Conservation (phyloP, 2,329 filamentous ascomycete genomes). For the Colletotrichum horii region DNA sequence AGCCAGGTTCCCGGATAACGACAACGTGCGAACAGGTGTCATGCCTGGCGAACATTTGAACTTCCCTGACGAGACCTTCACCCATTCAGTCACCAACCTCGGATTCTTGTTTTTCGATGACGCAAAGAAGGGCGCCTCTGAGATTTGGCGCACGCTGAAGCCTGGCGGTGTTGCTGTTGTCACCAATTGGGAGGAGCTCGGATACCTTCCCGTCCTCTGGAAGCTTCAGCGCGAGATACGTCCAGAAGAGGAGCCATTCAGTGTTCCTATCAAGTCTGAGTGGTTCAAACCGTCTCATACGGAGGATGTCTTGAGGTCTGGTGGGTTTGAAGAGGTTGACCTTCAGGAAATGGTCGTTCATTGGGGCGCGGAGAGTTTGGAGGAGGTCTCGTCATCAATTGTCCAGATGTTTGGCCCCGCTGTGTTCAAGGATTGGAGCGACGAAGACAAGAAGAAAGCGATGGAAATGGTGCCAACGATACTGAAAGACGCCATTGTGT, state of each 20-base stretch:
- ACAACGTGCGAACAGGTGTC: constrained; percentile 9
- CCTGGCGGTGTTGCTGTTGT: constrained; percentile 40
- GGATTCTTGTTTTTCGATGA: constrained; percentile 40
- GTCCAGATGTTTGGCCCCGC: background rate
- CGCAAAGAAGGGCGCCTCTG: constrained; percentile 34
- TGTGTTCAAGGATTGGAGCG: background rate
- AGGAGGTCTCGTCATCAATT: background rate
- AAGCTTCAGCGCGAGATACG: constrained; percentile 16
- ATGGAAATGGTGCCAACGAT: background rate
- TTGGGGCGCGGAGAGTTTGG: background rate
- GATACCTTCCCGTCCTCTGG: constrained; percentile 20
- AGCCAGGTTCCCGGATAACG: constrained; percentile 9
- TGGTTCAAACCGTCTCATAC: constrained; percentile 15
- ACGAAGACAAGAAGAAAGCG: constrained; percentile 2
- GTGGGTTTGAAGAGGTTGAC: constrained; percentile 5
- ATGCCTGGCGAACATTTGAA: constrained; percentile 28
- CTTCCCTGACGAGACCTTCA: constrained; percentile 36
- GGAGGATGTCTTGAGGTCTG: background rate
- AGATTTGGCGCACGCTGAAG: constrained; percentile 41
- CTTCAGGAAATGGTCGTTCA: background rate
- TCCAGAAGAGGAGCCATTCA: constrained; percentile 15
- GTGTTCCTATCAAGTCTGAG: constrained; percentile 10
- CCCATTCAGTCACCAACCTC: constrained; percentile 42
- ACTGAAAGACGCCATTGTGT: background rate
- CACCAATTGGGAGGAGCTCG: constrained; percentile 30